phyloP scores from a whole-genome alignment of 306 rosid genomes.

The Prunus persica region DNA sequence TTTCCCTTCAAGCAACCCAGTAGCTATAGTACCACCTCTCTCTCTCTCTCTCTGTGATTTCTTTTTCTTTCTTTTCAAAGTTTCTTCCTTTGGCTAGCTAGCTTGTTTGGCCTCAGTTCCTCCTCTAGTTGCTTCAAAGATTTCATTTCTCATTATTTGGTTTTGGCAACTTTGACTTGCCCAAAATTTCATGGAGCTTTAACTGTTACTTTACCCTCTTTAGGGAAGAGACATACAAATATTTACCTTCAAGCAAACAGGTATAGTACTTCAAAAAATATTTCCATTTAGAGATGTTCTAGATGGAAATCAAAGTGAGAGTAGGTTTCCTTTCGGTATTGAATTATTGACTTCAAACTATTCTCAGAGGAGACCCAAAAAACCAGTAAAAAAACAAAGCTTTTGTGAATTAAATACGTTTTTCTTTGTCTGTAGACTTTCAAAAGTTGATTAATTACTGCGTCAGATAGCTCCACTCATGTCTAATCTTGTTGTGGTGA shows the following conservation, averaged over 20 bases:
- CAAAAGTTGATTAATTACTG: background rate
- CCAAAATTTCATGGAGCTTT: slow-evolving; percentile 1
- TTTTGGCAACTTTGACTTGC: slow-evolving; percentile 1
- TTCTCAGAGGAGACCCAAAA: background rate
- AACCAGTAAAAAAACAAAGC: background rate
- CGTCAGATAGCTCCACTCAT: background rate
- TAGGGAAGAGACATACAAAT: background rate
- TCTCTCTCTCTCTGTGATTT: background rate
- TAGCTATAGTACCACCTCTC: background rate
- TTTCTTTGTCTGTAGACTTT: background rate
- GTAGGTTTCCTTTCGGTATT: background rate
- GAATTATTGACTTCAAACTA: background rate
- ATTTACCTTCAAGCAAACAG: background rate
- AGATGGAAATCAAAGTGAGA: background rate
- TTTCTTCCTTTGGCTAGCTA: background rate
- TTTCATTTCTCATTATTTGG: slow-evolving; percentile 2
- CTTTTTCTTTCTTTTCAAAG: background rate
- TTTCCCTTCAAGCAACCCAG: slow-evolving; percentile 66
- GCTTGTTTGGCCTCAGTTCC: background rate
- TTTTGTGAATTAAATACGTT: background rate
- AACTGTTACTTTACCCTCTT: background rate
- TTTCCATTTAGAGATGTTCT: background rate
- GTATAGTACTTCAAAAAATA: no score
- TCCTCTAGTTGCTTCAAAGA: slow-evolving; percentile 2
- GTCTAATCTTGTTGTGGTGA: background rate